Conservation (phyloP, 495 filamentous ascomycete genomes). For the Umbilicaria muhlenbergii region DNA sequence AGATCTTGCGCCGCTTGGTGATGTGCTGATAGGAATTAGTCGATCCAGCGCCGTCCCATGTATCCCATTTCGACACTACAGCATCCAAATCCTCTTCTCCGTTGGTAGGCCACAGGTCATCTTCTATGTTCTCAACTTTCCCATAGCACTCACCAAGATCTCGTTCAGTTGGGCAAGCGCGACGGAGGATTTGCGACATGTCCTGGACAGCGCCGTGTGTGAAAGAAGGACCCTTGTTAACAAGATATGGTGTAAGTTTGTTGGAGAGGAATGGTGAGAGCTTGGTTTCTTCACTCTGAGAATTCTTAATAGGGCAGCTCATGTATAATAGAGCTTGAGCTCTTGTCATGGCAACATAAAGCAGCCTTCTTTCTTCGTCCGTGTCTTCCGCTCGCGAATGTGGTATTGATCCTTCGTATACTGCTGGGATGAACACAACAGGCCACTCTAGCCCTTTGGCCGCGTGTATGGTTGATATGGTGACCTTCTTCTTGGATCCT, state of each 20-base stretch:
- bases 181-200: slow-evolving; percentile 47
- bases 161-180: slow-evolving; percentile 31
- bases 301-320: slow-evolving; percentile 57
- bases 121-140: slow-evolving; percentile 33
- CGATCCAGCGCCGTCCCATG: slow-evolving; percentile 7
- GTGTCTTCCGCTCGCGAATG: slow-evolving; percentile 83
- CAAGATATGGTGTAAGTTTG: slow-evolving; percentile 32
- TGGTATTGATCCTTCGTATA: slow-evolving; percentile 85
- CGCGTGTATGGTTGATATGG: slow-evolving; percentile 92
- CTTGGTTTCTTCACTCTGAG: slow-evolving; percentile 43
- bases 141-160: slow-evolving; percentile 30
- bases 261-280: slow-evolving; percentile 46
- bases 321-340: slow-evolving; percentile 85
- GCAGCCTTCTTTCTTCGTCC: slow-evolving; percentile 76
- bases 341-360: slow-evolving; percentile 98
- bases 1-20: slow-evolving; percentile 22
- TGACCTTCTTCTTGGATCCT: slow-evolving; percentile 46
- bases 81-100: slow-evolving; percentile 34
- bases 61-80: slow-evolving; percentile 21
- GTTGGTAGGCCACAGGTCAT: slow-evolving; percentile 47
- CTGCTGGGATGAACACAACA: slow-evolving; percentile 83
- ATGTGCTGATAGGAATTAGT: slow-evolving; percentile 12
- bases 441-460: slow-evolving; percentile 98
- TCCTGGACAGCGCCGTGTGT: slow-evolving; percentile 35
- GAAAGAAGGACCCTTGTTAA: slow-evolving; percentile 41